Base-by-base conservation (phyloP, 805 yeast species). In the Nakazawaea populi region DNA sequence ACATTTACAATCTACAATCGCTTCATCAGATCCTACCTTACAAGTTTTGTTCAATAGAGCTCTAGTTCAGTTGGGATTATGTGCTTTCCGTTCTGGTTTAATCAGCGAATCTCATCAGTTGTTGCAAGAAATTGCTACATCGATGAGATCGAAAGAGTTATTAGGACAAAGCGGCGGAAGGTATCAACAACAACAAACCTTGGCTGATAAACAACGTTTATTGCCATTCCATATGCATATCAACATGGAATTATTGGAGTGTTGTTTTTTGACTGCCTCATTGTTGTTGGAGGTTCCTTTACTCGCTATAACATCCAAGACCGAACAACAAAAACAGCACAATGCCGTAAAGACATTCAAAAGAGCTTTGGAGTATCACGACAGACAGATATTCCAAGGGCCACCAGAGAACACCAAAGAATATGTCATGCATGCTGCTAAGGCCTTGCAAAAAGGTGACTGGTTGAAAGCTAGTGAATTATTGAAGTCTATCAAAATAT, bases 201-300 rank as follows among this genome's bases (percentile, higher is more conserved):
- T 76, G 44, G 79, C 77, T 54, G 96, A 87, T 63, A 81, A 76
- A 61, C 92, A 85, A 70, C 83, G 91, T 66, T 79, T 90, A 66
- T 76, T 94, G 66, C 99, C 99, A 53, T 94, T 87, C 85, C 99
- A 94, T 73, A 90, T 89, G 87, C 99, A 94, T 72, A 92, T 94
- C 69, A 94, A 94, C 71, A 75, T 92, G 60, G 98, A 95, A 75
- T 81, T 94, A 62, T 78, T 94, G 58, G 99, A 94, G 72, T 87
- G 95, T 66, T 96, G 89, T 45, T 92, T 86, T 77, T 80, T 90
- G 75, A 94, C 98, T 10, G 77, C 89, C 52, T 88, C 96, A 32
- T 74, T 94, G 70, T 79, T 94, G 64, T 80, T 89, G 58, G 99
- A 95, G 74, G 84, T 94, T 54, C 99, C 99, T 37, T 82, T 80